Evolutionary conservation across 257 asterid species (phyloP).

Genomic region (Solanum dulcamara): DNA sequence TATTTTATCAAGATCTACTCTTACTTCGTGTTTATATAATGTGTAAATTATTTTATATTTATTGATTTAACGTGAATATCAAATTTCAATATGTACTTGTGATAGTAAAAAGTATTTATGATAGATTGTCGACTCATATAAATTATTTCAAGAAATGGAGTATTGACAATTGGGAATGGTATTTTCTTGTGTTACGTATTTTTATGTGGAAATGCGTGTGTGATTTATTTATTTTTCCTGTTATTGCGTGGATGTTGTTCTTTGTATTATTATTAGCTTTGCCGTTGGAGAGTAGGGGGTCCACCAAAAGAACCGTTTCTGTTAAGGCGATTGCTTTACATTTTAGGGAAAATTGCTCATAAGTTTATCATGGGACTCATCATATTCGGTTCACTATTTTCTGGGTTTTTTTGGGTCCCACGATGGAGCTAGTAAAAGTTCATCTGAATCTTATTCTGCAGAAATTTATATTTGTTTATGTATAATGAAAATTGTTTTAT

Average conservation of each 20-base stretch:
- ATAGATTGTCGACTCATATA: neutral
- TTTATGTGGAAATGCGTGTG: neutral
- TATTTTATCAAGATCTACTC: neutral
- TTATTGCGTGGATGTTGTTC: neutral
- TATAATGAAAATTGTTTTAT: too few species aligned
- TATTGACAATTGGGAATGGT: neutral
- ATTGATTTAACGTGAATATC: too few species aligned
- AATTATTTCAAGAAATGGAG: neutral
- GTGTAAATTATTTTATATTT: too few species aligned
- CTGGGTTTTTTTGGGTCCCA: neutral
- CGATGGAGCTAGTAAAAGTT: too few species aligned
- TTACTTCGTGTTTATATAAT: neutral
- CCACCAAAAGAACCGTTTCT: conserved; percentile 16
- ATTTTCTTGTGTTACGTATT: neutral
- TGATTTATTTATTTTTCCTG: neutral
- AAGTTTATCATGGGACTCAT: neutral
- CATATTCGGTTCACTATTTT: neutral
- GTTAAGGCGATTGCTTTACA: neutral
- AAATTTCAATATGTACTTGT: too few species aligned
- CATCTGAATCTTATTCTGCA: too few species aligned
- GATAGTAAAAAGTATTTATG: too few species aligned
- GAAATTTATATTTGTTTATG: too few species aligned
- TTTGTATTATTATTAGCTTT: neutral
- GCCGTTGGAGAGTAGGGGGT: conserved; percentile 12
- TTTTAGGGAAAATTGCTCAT: neutral